phyloP scores from a whole-genome alignment of 306 rosid genomes.

The Dryas octopetala region DNA sequence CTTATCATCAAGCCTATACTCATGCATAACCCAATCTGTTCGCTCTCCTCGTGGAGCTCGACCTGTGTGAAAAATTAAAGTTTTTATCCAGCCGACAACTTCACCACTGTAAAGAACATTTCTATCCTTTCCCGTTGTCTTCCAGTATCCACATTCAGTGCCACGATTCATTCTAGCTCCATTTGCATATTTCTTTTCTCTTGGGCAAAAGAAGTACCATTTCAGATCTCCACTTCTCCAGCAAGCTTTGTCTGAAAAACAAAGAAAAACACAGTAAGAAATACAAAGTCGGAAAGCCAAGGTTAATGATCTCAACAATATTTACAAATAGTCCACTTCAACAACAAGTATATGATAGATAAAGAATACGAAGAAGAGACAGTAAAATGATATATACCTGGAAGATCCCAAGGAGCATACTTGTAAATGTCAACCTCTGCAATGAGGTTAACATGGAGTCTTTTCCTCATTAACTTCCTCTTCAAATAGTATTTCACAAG shows the following conservation, averaged over 20 bases:
- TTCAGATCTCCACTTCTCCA: conserved; percentile 53
- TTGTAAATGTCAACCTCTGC: conserved; percentile 68
- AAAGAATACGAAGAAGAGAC: background rate
- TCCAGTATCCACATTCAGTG: conserved; percentile 65
- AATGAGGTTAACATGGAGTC: conserved; percentile 27
- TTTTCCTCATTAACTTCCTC: conserved; percentile 54
- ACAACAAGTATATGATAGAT: background rate
- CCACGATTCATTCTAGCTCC: conserved; percentile 63
- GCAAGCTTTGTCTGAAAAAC: conserved; percentile 45
- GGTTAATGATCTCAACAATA: background rate
- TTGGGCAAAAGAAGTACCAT: conserved; percentile 72
- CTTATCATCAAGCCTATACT: conserved; percentile 61
- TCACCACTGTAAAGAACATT: conserved; percentile 23
- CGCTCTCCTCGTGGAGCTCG: conserved; percentile 53
- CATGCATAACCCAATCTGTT: conserved; percentile 92
- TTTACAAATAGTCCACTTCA: background rate
- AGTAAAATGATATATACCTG: conserved; percentile 42
- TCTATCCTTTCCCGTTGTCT: conserved; percentile 69
- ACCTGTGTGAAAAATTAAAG: conserved; percentile 63
- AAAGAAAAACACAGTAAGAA: background rate
- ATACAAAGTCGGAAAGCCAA: background rate
- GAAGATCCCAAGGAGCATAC: conserved; percentile 72
- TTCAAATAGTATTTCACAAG: conserved; percentile 53
- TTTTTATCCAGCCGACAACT: conserved; percentile 65
- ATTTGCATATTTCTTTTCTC: conserved; percentile 50